Base-by-base conservation (phyloP, 2,329 filamentous ascomycete genomes). In the Curvularia spicifera region DNA sequence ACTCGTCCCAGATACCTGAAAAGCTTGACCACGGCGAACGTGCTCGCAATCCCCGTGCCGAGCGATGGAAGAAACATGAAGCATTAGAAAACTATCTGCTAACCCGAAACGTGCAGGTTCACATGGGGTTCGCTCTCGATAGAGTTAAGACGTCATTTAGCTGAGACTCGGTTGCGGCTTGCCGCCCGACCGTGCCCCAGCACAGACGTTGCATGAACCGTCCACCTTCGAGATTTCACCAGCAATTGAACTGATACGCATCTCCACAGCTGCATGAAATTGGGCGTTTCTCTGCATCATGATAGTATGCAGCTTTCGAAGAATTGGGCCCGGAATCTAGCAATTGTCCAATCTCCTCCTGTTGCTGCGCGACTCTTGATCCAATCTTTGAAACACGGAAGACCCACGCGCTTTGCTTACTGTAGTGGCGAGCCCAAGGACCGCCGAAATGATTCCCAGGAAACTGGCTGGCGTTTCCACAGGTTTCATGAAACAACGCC, bases 101-200 rank as follows among this genome's bases (percentile, higher is more conserved):
- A 48, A n/a, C 29, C 42, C 35, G 12, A 43, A 53, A 31, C 29
- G 22, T 44, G 29, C 26, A n/a, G 13, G 35, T 53, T 53, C 42
- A 29, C 43, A 35, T 53, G 44, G 49, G 40, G 44, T 48, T 53
- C 24, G n/a, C 15, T 10, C 55, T 15, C 13, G 26, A 57, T 44
- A n/a, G 12, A 29, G 53, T 15, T 48, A 47, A 33, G 4, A 3
- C 29, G 22, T 15, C 44, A 48, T 53, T 28, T 53, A 57, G 37
- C 50, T 57, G 50, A 43, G 50, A 57, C 55, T 48, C 28, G 50
- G 42, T 37, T 53, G 26, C 37, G 12, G 43, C 55, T 57, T 44
- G 55, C 50, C 15, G 15, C 2, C 33, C 12, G 33, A n/a, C 15
- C 13, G 5, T n/a, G 33, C 33, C 33, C 15, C 5, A n/a, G 44